Conservation (phyloP, 2,329 filamentous ascomycete species). For the Beauveria brongniartii region DNA sequence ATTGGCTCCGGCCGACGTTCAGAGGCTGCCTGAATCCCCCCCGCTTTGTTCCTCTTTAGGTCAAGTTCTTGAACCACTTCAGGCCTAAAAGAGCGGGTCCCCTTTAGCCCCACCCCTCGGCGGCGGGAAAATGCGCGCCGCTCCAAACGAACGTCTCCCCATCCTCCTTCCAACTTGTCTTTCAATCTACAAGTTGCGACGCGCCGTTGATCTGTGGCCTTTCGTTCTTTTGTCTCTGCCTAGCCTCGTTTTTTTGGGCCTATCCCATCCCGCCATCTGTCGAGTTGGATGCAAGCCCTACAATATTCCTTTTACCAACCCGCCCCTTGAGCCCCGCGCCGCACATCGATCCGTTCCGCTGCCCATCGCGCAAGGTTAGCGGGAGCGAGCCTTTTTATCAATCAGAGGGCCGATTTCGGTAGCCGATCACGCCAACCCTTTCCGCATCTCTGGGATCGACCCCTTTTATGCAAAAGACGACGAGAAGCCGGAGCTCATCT, state of each 20-base stretch:
- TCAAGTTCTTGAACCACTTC: not conserved
- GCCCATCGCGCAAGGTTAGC: not conserved
- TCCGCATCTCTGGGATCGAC: not conserved
- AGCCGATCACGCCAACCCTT: not conserved
- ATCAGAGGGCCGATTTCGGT: not conserved
- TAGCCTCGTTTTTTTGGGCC: no score
- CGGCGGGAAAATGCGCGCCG: not conserved
- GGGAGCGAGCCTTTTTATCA: not conserved
- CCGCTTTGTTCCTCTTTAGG: conserved; percentile 7
- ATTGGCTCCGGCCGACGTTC: not conserved
- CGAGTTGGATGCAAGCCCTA: no score
- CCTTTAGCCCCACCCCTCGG: not conserved
- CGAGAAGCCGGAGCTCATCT: not conserved
- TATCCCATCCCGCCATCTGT: no score
- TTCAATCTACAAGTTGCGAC: not conserved
- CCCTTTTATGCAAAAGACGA: not conserved
- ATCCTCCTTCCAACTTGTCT: not conserved
- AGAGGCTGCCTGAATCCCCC: conserved; percentile 2
- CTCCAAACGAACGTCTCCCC: not conserved
- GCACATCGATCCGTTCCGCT: not conserved
- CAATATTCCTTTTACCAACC: no score
- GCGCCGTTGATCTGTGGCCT: not conserved
- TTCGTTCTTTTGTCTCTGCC: not conserved
- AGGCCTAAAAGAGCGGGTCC: not conserved
- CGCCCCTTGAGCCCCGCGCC: no score